Base-by-base conservation (phyloP, 371 early-diverging fungal species). In the Mucor plumbeus region DNA sequence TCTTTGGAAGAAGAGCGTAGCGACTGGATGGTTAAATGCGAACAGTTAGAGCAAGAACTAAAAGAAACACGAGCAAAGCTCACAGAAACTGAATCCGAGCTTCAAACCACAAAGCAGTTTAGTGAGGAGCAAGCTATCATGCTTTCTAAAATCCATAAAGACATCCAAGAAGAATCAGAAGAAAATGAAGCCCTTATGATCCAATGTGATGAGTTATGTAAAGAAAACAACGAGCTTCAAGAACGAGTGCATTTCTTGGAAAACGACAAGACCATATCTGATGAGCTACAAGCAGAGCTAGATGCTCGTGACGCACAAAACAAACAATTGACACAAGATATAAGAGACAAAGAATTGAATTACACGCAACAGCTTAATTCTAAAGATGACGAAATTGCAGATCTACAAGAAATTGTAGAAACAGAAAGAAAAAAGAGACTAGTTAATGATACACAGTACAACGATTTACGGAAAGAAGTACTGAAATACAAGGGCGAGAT, bases 31-130 rank as follows among this genome's bases (percentile, higher is more conserved):
- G 69, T 81, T 7, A 86, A 90, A 64, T 73, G 94, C 10, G 85
- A 86, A 39, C 69, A 83, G 19, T 71, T 87, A 14, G 87, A 90
- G 57, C 84, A 86, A 33, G 88, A 93, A 15, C 76, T 94, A 58
- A 86, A 90, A 53, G 84, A 62, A 9, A 53, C 71, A 50, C 41
- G 47, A 13, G 59, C 63, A 40, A 69, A 61, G 1, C 58, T 77
- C 3, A 47, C 53, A 6, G 41, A 66, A 3, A 17, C 63, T 8
- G 19, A 67, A 43, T 65, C 73, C 21, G 91, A 94, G 62, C 66
- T 91, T 11, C 91, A 90, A 33, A 67, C 76, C 17, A 79, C 80
- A 7, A 84, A 87, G 15, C 87, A 86, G 41, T 92, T 94, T 60
- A 77, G 85, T 38, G 82, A 84, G 35, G 84, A 82, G 0, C 76